Base-by-base conservation (phyloP, 768 basidiomycete genomes). In the Xanthoconium stramineum region DNA sequence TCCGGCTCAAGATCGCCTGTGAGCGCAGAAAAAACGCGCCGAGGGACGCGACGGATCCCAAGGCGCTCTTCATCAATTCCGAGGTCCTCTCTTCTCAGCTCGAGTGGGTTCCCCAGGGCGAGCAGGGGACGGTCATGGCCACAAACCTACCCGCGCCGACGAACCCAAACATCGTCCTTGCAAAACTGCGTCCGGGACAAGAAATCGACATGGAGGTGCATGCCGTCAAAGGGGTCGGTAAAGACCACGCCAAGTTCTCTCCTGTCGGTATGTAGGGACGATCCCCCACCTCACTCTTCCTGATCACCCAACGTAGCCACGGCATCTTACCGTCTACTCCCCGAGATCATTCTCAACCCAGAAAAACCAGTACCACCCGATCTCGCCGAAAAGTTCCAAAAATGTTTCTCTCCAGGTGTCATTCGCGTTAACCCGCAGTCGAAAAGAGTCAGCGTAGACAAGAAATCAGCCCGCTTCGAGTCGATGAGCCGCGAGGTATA, bases 191-290 rank as follows among this genome's bases (percentile, higher is more conserved):
- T 44, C 96, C 96, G 0, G 96, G 95, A 6, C 97, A 99, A 72
- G 78, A 81, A 48, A 76, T 99, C 39, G 81, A 91, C 40, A 82
- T 91, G 75, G 89, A 94, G 65, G 65, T 95, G 53, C 94, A 98
- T 65, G 95, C 94, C 20, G 77, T 94, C 58, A 98, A 98, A 65
- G 91, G 93, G 14, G 83, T 91, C 15, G 94, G 94, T 15, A 91
- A 91, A 65, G 93, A 95, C 58, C 96, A 99, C 65, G 94, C 97
- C 45, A 99, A 99, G 69, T 99, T 91, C 70, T 91, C 84, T 55
- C 94, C 97, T 32, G 97, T 98, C 50, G 93, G 94, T 91, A 63
- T 54, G 83, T 24, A 24, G 24, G 24, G 24, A 24, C 24, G 24
- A 24, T 24, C 24, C 24, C 24, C 4, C 24, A 2, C 24, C 24